Evolutionary conservation across 176 grass and related monocot species (phyloP).

Genomic region (Aegilops speltoides): DNA sequence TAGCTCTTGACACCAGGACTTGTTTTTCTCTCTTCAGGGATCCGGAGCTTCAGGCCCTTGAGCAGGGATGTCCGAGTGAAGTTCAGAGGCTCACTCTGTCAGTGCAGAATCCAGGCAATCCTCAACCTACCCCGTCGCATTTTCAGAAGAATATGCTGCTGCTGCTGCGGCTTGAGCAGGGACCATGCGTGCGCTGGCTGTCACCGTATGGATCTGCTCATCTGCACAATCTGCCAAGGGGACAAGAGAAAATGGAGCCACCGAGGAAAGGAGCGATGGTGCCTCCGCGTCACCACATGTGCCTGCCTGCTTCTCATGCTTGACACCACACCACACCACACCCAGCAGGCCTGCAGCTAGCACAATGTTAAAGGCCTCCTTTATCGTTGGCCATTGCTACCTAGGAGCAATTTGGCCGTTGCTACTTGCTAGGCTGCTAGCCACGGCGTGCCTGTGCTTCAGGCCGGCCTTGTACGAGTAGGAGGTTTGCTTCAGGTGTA

Average conservation of each 20-base stretch:
- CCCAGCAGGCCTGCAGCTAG: background rate
- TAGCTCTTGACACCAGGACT: background rate
- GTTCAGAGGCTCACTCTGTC: background rate
- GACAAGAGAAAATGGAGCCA: slow-evolving; percentile 36
- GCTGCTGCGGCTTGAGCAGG: background rate
- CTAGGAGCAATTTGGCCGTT: background rate
- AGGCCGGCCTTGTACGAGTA: background rate
- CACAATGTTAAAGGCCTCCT: slow-evolving; percentile 15
- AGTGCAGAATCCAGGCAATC: background rate
- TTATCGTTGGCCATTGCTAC: slow-evolving; percentile 19
- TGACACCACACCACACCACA: background rate
- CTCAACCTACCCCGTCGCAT: background rate
- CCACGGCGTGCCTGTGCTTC: slow-evolving; percentile 1
- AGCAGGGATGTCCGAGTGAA: background rate
- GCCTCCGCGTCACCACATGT: slow-evolving; percentile 20
- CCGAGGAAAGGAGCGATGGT: slow-evolving; percentile 21
- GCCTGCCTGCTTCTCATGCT: background rate
- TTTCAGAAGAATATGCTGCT: slow-evolving; percentile 13
- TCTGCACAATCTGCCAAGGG: slow-evolving; percentile 16
- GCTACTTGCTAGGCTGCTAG: too few relatives aligned
- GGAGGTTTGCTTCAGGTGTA: background rate
- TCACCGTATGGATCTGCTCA: slow-evolving; percentile 12
- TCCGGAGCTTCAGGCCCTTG: background rate
- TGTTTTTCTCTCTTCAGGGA: slow-evolving; percentile 25
- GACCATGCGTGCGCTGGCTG: background rate